Conservation (phyloP, 768 basidiomycete species). For the Calocybe indica region DNA sequence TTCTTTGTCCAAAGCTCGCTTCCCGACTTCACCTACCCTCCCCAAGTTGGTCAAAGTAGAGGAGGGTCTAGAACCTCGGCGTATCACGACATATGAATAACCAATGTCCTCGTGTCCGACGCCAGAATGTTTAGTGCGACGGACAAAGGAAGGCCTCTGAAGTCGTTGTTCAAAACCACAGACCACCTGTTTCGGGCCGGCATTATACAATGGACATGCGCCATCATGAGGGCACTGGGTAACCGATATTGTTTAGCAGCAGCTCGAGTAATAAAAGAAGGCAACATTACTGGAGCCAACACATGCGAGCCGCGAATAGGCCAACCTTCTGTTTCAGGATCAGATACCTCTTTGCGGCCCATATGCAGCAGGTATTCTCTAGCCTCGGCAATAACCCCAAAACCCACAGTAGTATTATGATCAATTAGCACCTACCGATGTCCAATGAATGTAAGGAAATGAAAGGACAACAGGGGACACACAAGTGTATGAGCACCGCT, state of each 20-base stretch:
- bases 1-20: conserved; percentile 32
- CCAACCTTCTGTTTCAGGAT: conserved; percentile 29
- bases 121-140: conserved; percentile 81
- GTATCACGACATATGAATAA: conserved; percentile 89
- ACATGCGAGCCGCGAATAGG: conserved; percentile 63
- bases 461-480: conserved; percentile 11
- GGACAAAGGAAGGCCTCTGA: conserved; percentile 80
- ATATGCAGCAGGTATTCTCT: conserved; percentile 63
- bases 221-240: conserved; percentile 86
- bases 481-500: conserved; percentile 85
- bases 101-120: conserved; percentile 81
- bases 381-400: conserved; percentile 73
- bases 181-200: conserved; percentile 44
- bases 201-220: conserved; percentile 68
- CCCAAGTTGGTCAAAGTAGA: conserved; percentile 33
- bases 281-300: conserved; percentile 71
- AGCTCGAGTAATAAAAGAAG: conserved; percentile 4
- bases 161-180: conserved; percentile 88
- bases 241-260: not conserved
- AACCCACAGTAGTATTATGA: conserved; percentile 70
- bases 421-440: conserved; percentile 76
- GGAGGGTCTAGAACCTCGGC: conserved; percentile 66
- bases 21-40: conserved; percentile 49
- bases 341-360: conserved; percentile 54
- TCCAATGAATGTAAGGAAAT: conserved; percentile 3